Percentiles rank a stretch among this genome's conserved stretches.
These are phyloP conservation scores for Capsicum rhomboideum DNA, from an alignment of 257 asterid species.

Conservation along the genomic window DNA sequence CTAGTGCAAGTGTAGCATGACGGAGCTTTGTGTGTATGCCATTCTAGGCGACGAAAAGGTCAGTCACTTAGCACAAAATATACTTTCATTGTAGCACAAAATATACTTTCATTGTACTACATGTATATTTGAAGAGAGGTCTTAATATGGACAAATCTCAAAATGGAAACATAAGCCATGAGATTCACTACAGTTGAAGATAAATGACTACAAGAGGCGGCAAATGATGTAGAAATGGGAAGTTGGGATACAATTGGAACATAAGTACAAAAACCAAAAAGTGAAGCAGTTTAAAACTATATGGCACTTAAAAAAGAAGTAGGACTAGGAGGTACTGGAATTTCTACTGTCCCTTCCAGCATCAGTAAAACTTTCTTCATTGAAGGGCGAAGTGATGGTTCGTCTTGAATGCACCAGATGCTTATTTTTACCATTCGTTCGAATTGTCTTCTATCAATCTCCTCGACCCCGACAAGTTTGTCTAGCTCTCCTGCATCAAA, in stretches of 20 bases:
- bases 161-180: not conserved
- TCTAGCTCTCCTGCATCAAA: constrained; percentile 15
- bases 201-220: not conserved
- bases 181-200: not conserved
- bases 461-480: constrained; percentile 21
- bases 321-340: constrained; percentile 47
- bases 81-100: not conserved
- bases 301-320: constrained; percentile 24
- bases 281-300: not conserved
- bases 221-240: not conserved
- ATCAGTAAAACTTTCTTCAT: constrained; percentile 49
- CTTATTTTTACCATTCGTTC: constrained; percentile 36
- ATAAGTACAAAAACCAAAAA: not conserved
- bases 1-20: no score
- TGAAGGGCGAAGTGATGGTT: constrained; percentile 43
- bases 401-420: constrained; percentile 52
- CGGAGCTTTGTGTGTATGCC: not conserved
- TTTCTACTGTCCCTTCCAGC: constrained; percentile 48
- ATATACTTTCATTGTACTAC: not conserved
- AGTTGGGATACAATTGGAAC: not conserved
- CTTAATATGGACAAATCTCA: not conserved
- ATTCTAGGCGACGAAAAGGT: not conserved
- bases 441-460: constrained; percentile 13
- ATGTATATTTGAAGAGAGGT: not conserved
- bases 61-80: not conserved